Conservation (phyloP, 441 rosid species). For the Viola pubescens region DNA sequence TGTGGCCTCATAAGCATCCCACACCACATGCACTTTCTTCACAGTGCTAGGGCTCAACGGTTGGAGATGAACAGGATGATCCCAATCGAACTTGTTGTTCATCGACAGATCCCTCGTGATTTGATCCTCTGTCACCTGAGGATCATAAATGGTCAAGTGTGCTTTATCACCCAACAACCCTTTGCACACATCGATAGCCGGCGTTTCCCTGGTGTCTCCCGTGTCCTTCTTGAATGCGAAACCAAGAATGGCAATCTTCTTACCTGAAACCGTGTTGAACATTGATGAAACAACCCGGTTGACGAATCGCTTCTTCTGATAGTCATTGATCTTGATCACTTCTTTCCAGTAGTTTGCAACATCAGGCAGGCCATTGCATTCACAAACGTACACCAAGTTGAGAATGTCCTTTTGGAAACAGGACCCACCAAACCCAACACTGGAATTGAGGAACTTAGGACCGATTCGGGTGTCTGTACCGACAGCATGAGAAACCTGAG, state of each 20-base stretch:
- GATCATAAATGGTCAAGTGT: slow-evolving; percentile 69
- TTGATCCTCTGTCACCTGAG: slow-evolving; percentile 82
- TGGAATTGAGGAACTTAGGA: slow-evolving; percentile 68
- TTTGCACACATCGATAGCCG: slow-evolving; percentile 82
- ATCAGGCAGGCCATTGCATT: slow-evolving; percentile 83
- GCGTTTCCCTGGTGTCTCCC: slow-evolving; percentile 84
- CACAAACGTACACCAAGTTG: slow-evolving; percentile 72
- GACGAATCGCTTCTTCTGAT: slow-evolving; percentile 72
- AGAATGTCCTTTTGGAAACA: slow-evolving; percentile 85
- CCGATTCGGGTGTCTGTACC: slow-evolving; percentile 77
- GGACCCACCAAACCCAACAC: slow-evolving; percentile 87
- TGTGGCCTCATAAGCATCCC: slow-evolving; percentile 68
- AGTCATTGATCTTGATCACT: slow-evolving; percentile 81
- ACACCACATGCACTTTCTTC: slow-evolving; percentile 53
- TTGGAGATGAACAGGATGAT: slow-evolving; percentile 75
- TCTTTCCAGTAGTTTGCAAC: slow-evolving; percentile 86
- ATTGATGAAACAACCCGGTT: slow-evolving; percentile 75
- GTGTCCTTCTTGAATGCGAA: slow-evolving; percentile 92
- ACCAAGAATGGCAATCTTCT: slow-evolving; percentile 67
- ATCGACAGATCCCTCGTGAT: slow-evolving; percentile 76
- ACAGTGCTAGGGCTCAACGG: slow-evolving; percentile 65
- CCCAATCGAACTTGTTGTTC: slow-evolving; percentile 76
- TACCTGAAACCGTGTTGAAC: slow-evolving; percentile 78
- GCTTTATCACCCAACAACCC: slow-evolving; percentile 85
- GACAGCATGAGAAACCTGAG: slow-evolving; percentile 59